These are phyloP conservation scores for Pseudocercospora crystallina DNA, from an alignment of 2,329 filamentous ascomycete species.

Conservation along the genomic window DNA sequence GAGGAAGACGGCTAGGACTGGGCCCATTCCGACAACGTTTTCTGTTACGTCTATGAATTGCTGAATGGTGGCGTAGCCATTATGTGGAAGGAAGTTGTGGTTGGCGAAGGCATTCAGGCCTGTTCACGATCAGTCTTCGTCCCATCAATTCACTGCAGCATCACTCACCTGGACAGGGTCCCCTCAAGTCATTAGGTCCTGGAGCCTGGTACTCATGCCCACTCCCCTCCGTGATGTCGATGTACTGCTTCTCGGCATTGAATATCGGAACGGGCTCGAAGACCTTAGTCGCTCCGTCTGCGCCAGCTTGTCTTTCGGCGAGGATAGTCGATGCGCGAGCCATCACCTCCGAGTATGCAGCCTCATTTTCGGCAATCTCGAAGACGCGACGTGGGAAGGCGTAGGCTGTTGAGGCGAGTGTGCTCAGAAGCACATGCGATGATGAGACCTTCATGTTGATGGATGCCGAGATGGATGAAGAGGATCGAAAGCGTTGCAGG, in stretches of 20 bases:
- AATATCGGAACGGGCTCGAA: conserved; percentile 32
- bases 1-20: conserved; percentile 28
- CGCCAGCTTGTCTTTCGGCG: conserved; percentile 24
- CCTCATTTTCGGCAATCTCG: conserved; percentile 15
- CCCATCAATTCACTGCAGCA: conserved; percentile 27
- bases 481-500: too few relatives aligned
- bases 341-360: conserved; percentile 12
- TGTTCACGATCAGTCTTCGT: too few relatives aligned
- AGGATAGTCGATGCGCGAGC: neutral
- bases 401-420: conserved; percentile 8
- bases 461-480: too few relatives aligned
- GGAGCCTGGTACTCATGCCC: conserved; percentile 32
- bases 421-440: conserved; percentile 15
- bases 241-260: conserved; percentile 30
- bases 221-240: conserved; percentile 27
- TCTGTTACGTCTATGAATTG: conserved; percentile 31
- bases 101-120: conserved; percentile 28
- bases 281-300: conserved; percentile 23
- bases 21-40: conserved; percentile 36
- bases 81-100: conserved; percentile 16
- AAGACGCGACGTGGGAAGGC: conserved; percentile 20
- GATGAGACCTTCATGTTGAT: conserved; percentile 21
- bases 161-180: too few relatives aligned
- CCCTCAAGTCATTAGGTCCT: conserved; percentile 29
- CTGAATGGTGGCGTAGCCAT: conserved; percentile 32